Evolutionary conservation across 805 yeast genomes (phyloP), one percentile per base, ranked within the genome.

Genomic region (Pichia scutulata): DNA sequence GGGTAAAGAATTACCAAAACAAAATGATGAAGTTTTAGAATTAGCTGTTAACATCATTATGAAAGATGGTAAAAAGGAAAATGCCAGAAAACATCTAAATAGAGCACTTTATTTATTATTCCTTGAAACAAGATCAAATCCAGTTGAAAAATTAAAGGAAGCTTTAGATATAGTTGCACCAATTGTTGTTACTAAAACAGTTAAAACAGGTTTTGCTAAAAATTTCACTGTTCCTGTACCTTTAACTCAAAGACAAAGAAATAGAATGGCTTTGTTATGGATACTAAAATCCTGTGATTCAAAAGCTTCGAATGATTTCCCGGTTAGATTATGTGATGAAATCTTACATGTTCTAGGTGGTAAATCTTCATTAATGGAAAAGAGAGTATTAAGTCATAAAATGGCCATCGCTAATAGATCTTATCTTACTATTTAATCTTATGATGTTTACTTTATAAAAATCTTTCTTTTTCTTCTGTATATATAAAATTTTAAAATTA

Each of bases 251-350:
- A 82, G 89, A 69, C 96, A 89, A 69, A 78, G 98, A 67, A 73
- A 80, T 59, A 80, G 97, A 68, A 80, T 79, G 61, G 97, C 98
- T 2, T 86, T 95, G 74, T 69, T 74, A 56, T 93, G 98, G 98
- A 84, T 93, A 46, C 68, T 89, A 49, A 96, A 88, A 53, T 89
- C 95, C 21, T 79, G 95, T 40, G 77, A 81, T 52, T 82, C 85
- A 61, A 82, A 95, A 66, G 82, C 81, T 44, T 82, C 90, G 18
- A 79, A 81, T 51, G 93, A 86, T 60, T 86, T 86, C 60, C 73
- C 95, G 2, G 97, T 93, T 39, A 79, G 98, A 61, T 74, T 93
- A 43, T 89, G 90, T 39, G 98, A 93, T 69, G 98, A 93, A 69
- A 78, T 93, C 52, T 64, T 88, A 39, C 73, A 84, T 47, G 93